These are phyloP conservation scores for Pleurozium schreberi DNA, from an alignment of 225 moss, liverwort and hornwort species.

Conservation along the genomic window DNA sequence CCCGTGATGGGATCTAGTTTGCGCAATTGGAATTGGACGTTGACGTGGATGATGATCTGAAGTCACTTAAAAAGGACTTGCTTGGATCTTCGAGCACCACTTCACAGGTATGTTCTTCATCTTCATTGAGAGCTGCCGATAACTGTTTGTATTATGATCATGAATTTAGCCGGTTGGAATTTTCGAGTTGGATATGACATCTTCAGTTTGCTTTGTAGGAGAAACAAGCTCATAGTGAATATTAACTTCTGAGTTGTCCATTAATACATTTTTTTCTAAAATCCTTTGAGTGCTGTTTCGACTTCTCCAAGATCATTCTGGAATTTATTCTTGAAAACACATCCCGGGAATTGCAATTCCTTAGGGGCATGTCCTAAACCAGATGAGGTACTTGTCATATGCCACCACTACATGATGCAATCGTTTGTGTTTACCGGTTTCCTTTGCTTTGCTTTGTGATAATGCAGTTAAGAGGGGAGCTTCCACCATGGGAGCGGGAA, in stretches of 20 bases:
- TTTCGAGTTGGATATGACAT: background rate
- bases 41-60: conserved; percentile 41
- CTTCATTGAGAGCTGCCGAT: background rate
- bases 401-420: background rate
- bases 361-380: background rate
- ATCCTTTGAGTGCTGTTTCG: background rate
- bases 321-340: no score
- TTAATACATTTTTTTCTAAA: rapidly evolving
- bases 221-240: background rate
- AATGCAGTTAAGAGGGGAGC: conserved; percentile 18
- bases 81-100: conserved; percentile 18
- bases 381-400: background rate
- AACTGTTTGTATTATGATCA: background rate
- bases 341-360: background rate
- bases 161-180: background rate
- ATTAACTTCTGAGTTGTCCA: background rate
- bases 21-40: conserved; percentile 41
- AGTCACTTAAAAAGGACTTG: conserved; percentile 22
- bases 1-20: conserved; percentile 20
- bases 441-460: background rate
- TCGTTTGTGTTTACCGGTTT: background rate
- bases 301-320: background rate
- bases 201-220: background rate
- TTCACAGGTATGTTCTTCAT: conserved; percentile 5
- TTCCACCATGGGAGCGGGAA: conserved; percentile 33